Conservation (phyloP, 176 grass and related monocot genomes). For the Oryza officinalis region DNA sequence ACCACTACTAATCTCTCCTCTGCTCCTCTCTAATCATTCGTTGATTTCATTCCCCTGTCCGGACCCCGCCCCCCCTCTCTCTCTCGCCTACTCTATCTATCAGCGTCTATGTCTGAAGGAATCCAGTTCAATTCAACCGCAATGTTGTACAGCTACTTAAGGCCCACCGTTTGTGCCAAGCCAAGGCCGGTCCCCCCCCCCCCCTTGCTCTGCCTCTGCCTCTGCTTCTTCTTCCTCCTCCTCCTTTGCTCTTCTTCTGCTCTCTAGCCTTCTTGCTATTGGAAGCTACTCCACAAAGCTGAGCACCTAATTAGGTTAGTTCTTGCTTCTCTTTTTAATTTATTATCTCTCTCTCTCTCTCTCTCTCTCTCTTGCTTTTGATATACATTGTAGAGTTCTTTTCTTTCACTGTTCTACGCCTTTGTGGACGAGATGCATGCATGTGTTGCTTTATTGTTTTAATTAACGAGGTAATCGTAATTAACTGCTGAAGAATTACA, state of each 20-base stretch:
- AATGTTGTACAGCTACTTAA: slow-evolving; percentile 35
- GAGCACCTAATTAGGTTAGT: not conserved
- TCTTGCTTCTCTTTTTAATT: not conserved
- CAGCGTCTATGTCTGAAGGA: not conserved
- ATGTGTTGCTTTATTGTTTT: not conserved
- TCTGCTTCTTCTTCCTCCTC: not conserved
- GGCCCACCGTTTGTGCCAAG: not conserved
- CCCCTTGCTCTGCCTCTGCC: not conserved
- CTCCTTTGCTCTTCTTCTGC: not conserved
- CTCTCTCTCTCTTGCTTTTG: not conserved
- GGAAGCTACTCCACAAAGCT: slow-evolving; percentile 1
- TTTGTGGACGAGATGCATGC: not conserved
- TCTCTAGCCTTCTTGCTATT: not conserved
- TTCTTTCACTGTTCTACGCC: not conserved
- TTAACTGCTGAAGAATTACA: not conserved
- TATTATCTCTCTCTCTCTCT: too few species aligned
- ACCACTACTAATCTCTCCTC: too few species aligned
- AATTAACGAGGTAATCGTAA: not conserved
- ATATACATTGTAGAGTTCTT: not conserved
- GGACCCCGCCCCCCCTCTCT: not conserved
- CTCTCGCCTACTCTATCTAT: not conserved
- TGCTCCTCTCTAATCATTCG: slow-evolving; percentile 10
- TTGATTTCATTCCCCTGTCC: not conserved
- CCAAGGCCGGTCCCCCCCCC: too few species aligned
- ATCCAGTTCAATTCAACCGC: slow-evolving; percentile 36